Percentiles rank a stretch among this genome's conserved stretches.
Conservation (phyloP, 2,329 filamentous ascomycete genomes). For the Ophiocordyceps camponoti-rufipedis region DNA sequence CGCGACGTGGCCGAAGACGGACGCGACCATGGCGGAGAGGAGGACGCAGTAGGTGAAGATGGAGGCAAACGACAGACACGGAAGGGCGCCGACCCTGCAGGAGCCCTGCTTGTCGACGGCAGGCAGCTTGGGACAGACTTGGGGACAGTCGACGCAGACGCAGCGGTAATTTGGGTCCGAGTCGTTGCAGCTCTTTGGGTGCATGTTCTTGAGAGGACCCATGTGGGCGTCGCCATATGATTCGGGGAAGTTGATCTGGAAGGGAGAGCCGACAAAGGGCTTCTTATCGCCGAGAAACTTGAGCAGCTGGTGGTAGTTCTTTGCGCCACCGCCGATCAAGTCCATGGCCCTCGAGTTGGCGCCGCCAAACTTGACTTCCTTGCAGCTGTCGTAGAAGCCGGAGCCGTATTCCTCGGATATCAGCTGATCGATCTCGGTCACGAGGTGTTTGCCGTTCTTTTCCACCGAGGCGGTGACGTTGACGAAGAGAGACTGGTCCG, state of each 20-base stretch:
- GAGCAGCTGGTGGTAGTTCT: constrained; percentile 71
- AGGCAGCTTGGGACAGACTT: constrained; percentile 67
- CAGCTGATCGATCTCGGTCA: constrained; percentile 80
- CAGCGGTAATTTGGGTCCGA: constrained; percentile 73
- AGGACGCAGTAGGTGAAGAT: constrained; percentile 71
- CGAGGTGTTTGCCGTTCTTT: constrained; percentile 42
- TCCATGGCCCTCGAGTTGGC: constrained; percentile 90
- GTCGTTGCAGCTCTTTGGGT: constrained; percentile 75
- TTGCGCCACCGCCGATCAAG: constrained; percentile 87
- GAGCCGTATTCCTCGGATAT: constrained; percentile 69
- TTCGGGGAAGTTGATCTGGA: constrained; percentile 86
- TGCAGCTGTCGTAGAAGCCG: constrained; percentile 92
- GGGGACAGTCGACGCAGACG: constrained; percentile 83
- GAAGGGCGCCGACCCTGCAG: constrained; percentile 74
- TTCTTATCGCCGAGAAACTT: constrained; percentile 92
- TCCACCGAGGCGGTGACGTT: constrained; percentile 65
- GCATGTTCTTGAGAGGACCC: constrained; percentile 45
- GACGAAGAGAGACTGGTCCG: constrained; percentile 86
- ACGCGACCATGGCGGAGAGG: constrained; percentile 46
- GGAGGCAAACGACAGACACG: constrained; percentile 83
- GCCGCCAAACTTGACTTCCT: constrained; percentile 94
- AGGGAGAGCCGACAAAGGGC: constrained; percentile 66
- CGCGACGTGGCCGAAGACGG: constrained; percentile 54
- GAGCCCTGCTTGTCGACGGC: constrained; percentile 49
- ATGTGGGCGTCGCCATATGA: constrained; percentile 49